Evolutionary conservation across 1,284 basidiomycete species (phyloP), one percentile per base, ranked within the genome.

Genomic region (Tilletia walkeri): DNA sequence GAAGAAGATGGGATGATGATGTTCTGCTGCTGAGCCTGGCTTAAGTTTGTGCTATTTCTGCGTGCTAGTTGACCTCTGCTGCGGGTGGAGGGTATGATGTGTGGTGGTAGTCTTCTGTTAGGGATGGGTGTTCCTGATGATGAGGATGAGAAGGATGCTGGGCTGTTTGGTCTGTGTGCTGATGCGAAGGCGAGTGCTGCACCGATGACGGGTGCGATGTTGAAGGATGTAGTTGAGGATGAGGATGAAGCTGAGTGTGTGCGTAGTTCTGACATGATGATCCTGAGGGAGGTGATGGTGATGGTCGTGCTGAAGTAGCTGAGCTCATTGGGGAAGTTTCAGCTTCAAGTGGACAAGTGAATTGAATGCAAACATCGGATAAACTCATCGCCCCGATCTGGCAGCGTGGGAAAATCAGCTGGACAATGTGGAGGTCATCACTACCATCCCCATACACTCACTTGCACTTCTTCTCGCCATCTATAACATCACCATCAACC

Each of bases 31-130:
- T 56, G 54, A 12, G 24, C 34, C n/a, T 56, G 54, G 24, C 5
- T 41, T 5, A 63, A 36, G 36, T 41, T 63, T 24, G 59, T 63
- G 59, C 59, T 63, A 16, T 63, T 63, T n/a, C 59, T 63, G 45
- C 65, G 65, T 12, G 65, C 65, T n/a, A 66, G 65, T 45, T 66
- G 65, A 3, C 65, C 65, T 3, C 65, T 38, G 24, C 45, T 48
- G 45, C 65, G 65, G 34, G 65, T 66, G 39, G 5, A n/a, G 38
- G 47, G 45, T 41, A 66, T 45, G 30, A 34, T 34, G 20, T 30
- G 54, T 34, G 34, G 4, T n/a, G 54, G 34, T 30, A 30, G 24
- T 30, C 24, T 30, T 30, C 24, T 30, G 24, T 30, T 30, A 30
- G 24, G 24, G 24, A 34, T 56, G 34, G 54, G 54, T 5, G 54